phyloP scores from a whole-genome alignment of 306 rosid species.

The Cicer yamashitae region DNA sequence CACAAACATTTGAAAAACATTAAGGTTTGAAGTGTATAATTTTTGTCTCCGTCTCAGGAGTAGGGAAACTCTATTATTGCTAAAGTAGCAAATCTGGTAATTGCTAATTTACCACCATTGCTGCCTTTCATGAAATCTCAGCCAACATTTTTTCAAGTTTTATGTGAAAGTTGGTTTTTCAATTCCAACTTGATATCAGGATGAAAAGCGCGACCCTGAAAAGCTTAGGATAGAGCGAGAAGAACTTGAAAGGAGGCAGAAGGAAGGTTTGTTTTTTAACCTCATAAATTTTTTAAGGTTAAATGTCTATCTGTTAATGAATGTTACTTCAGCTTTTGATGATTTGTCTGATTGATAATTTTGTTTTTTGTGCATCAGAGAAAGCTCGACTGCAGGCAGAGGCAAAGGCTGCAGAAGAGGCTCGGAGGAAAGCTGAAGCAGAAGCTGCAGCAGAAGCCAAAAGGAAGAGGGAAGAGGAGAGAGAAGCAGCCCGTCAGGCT shows the following conservation, averaged over 20 bases:
- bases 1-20: conserved; percentile 4
- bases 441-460: conserved; percentile 84
- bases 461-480: conserved; percentile 80
- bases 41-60: conserved; percentile 19
- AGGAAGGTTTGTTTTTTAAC: conserved; percentile 66
- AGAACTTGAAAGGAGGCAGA: conserved; percentile 83
- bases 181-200: conserved; percentile 59
- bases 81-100: background rate
- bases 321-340: conserved; percentile 3
- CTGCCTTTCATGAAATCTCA: conserved; percentile 11
- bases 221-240: conserved; percentile 84
- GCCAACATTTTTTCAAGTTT: background rate
- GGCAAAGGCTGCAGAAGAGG: conserved; percentile 96
- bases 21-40: conserved; percentile 9
- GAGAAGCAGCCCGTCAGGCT: conserved; percentile 96
- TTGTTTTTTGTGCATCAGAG: conserved; percentile 53
- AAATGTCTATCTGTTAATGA: background rate
- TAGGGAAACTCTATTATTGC: conserved; percentile 24
- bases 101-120: conserved; percentile 19
- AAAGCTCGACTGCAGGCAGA: conserved; percentile 94
- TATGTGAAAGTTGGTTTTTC: conserved; percentile 27
- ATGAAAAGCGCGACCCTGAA: conserved; percentile 86
- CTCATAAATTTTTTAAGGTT: conserved; percentile 6
- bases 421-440: conserved; percentile 76
- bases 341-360: conserved; percentile 21